Evolutionary conservation across 2,329 filamentous ascomycete species (phyloP).

Genomic region (Parastagonospora nodorum): DNA sequence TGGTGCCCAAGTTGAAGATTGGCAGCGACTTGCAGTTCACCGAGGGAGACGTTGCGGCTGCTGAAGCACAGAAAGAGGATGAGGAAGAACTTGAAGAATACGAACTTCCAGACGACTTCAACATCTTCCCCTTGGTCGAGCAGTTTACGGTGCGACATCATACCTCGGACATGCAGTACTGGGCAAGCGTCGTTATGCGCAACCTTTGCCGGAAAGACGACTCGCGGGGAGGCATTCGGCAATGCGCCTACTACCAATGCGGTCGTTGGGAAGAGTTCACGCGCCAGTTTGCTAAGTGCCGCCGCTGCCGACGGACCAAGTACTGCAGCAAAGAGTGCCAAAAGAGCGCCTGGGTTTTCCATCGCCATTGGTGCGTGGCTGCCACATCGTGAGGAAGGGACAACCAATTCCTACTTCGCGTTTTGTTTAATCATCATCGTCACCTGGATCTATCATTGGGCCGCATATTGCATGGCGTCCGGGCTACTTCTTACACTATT

Average conservation of each 20-base stretch:
- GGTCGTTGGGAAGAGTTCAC: conserved; percentile 98
- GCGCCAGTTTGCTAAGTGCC: conserved; percentile 96
- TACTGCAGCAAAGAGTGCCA: conserved; percentile 99
- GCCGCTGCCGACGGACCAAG: conserved; percentile 93
- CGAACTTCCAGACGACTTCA: conserved; percentile 89
- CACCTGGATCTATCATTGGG: conserved; percentile 36
- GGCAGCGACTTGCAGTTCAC: conserved; percentile 81
- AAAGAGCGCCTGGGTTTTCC: conserved; percentile 97
- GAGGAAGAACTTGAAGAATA: conserved; percentile 84
- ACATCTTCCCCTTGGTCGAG: conserved; percentile 97
- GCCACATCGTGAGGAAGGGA: conserved; percentile 54
- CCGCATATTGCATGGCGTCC: conserved; percentile 50
- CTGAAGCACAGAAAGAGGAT: conserved; percentile 53
- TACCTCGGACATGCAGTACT: conserved; percentile 98
- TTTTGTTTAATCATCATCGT: conserved; percentile 36
- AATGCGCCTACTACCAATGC: conserved; percentile 97
- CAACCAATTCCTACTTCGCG: conserved; percentile 20
- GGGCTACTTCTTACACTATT: conserved; percentile 29
- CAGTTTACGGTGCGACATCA: conserved; percentile 97
- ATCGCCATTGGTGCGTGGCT: conserved; percentile 95
- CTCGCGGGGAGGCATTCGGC: conserved; percentile 87
- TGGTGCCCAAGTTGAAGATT: conserved; percentile 90
- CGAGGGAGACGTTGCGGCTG: conserved; percentile 65
- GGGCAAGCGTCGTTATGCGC: conserved; percentile 98
- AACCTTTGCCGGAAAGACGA: conserved; percentile 99